A percentile compares a stretch with the other conserved stretches of the same genome.
Conservation (phyloP, 768 basidiomycete genomes). For the Ephemerocybe angulata region DNA sequence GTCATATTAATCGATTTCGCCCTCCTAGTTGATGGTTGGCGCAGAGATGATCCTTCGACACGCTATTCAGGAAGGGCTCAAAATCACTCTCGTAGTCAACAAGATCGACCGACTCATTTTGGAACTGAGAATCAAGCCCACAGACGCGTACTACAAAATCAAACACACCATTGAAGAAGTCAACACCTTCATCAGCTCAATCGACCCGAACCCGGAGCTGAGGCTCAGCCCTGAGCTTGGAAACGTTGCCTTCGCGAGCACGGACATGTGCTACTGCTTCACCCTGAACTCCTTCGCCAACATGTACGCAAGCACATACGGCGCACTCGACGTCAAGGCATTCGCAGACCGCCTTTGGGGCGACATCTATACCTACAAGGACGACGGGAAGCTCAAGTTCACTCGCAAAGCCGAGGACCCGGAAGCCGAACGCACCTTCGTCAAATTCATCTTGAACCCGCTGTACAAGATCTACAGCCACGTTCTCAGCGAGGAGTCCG, state of each 20-base stretch:
- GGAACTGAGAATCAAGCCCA: slow-evolving; percentile 91
- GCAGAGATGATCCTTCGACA: slow-evolving; percentile 87
- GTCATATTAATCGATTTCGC: slow-evolving; percentile 14
- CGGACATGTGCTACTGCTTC: slow-evolving; percentile 98
- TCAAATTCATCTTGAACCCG: slow-evolving; percentile 94
- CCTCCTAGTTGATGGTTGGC: slow-evolving; percentile 79
- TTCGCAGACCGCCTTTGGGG: slow-evolving; percentile 96
- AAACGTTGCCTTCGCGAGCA: slow-evolving; percentile 95
- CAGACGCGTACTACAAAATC: slow-evolving; percentile 98
- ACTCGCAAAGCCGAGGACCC: slow-evolving; percentile 79
- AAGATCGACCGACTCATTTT: slow-evolving; percentile 97
- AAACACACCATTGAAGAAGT: slow-evolving; percentile 99
- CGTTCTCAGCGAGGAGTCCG: slow-evolving; percentile 91
- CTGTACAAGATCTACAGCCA: slow-evolving; percentile 96
- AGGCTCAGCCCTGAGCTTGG: slow-evolving; percentile 92
- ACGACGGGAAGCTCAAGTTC: slow-evolving; percentile 67
- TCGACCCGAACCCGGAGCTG: slow-evolving; percentile 84
- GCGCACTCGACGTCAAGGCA: slow-evolving; percentile 73
- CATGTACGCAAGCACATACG: slow-evolving; percentile 94
- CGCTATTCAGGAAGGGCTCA: slow-evolving; percentile 82
- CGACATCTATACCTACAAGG: slow-evolving; percentile 90
- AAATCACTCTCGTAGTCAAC: slow-evolving; percentile 92
- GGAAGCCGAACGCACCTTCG: slow-evolving; percentile 80
- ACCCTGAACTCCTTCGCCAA: slow-evolving; percentile 91
- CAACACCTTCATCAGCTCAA: slow-evolving; percentile 93